phyloP scores from a whole-genome alignment of 106 monocot genomes.

The Amphibolis antarctica region DNA sequence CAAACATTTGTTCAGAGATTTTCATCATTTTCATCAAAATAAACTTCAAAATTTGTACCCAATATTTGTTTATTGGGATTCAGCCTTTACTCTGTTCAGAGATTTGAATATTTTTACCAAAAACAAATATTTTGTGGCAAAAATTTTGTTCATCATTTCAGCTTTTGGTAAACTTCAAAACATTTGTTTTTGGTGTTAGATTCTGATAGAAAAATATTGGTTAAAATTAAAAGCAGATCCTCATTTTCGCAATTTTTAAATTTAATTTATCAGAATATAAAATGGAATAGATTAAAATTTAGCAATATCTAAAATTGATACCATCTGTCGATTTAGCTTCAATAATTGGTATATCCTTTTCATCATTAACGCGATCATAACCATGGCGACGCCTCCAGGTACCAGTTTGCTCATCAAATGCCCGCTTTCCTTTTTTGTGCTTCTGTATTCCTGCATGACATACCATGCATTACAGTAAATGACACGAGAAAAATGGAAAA shows the following conservation, averaged over 20 bases:
- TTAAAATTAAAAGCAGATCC: no score
- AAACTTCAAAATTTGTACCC: no score
- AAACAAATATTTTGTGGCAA: no score
- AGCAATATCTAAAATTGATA: conserved; percentile 13
- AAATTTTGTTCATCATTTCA: no score
- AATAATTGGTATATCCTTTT: conserved; percentile 74
- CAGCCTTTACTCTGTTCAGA: no score
- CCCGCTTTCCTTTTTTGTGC: conserved; percentile 69
- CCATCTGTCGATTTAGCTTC: conserved; percentile 80
- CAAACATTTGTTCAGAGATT: neutral
- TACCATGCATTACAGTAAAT: neutral
- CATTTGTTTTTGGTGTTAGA: no score
- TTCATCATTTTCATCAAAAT: neutral
- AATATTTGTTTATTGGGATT: no score
- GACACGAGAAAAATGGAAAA: neutral
- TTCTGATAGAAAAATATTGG: no score
- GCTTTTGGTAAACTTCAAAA: no score
- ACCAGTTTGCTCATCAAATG: conserved; percentile 69
- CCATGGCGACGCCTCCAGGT: conserved; percentile 86
- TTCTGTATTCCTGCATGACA: conserved; percentile 61
- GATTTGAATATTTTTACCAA: no score
- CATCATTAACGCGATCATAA: conserved; percentile 95
- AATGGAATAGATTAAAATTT: neutral
- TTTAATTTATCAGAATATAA: neutral
- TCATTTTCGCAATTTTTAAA: neutral